Evolutionary conservation across 495 filamentous ascomycete genomes (phyloP), one percentile per base, ranked within the genome.

Genomic region (Penicillium bialowiezense): DNA sequence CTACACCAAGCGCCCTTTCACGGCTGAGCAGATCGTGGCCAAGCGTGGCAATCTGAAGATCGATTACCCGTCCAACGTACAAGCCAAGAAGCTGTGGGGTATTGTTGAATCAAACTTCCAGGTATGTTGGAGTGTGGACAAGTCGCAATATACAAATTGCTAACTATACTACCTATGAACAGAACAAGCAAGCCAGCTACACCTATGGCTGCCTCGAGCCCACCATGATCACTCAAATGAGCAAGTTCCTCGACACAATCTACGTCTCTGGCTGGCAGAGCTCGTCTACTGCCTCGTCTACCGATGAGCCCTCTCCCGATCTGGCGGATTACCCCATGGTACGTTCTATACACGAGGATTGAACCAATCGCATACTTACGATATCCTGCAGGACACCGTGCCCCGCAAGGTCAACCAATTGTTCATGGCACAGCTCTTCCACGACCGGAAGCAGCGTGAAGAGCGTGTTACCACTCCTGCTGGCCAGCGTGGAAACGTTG

Each of bases 241-340:
- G 91, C 59, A 95, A 97, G 70, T 97, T 93, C 70, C 80, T 97
- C 43, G 93, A 98, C 65, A 98, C 95, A 31, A 90, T 98, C 66
- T 98, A 98, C 62, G 91, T 98, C 44, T 96, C 92, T 31, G 93
- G 93, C 54, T 98, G 93, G 93, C 95, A 98, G 71, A 97, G 89
- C 62, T 97, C 92, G 2, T 95, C 90, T 23, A 98, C 93, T 3
- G 93, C 93, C 31, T 96, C 91, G 17, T 82, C 90, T 1, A 88
- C 90, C 8, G 89, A 98, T 57, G 93, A 98, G 72, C 93, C 93
- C 15, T 95, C 91, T 33, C 93, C 93, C 42, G 93, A 98, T 86
- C 83, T 98, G 57, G 93, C 95, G 43, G 93, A 98, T 67, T 98
- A 97, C 71, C 93, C 93, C 23, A 96, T 96, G 75, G 91, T 95